Evolutionary conservation across 1,284 basidiomycete species (phyloP), one percentile per base, ranked within the genome.

Genomic region (Leccinum angustisporum): DNA sequence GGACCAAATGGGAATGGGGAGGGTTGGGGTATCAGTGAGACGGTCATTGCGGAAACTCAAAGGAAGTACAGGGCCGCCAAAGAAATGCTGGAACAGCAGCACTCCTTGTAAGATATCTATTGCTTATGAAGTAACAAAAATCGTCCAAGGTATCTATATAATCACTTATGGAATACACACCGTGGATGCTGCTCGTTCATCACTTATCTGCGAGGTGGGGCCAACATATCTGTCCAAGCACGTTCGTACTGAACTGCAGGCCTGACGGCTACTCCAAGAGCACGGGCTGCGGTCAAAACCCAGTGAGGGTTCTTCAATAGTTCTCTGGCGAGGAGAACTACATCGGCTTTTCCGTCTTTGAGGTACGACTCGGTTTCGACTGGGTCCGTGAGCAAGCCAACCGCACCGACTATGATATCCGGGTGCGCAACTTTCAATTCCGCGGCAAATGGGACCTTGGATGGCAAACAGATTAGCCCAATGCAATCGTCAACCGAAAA

Each of bases 31-130:
- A 90, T 97, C 65, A 88, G 87, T 5, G 81, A 88, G 30, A 82
- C 83, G n/a, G 87, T 97, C 2, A 87, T 97, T 2, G 70, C 82
- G 63, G 91, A 89, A 59, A 97, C 95, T 16, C 84, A 80, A 73
- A 76, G 82, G 56, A 83, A 92, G 75, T 97, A 97, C 75, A 77
- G 83, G 65, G 92, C 95, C 71, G 93, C 89, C 4, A 86, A 89
- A 59, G 80, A 87, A 69, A 76, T 90, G 72, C 78, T 96, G 64
- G 90, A 71, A 61, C 40, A 16, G 10, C 6, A 46, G n/a, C n/a
- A 21, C 14, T 56, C 27, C 18, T 53, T 8, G 62, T 54, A 73
- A 55, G 53, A 56, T 1, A 46, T 63, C 13, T 36, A 61, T 11
- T 36, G n/a, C 14, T 14, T 13, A 5, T 7, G 5, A 46, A 58